Evolutionary conservation across 495 filamentous ascomycete genomes (phyloP).

Genomic region (Aspergillus nanangensis): DNA sequence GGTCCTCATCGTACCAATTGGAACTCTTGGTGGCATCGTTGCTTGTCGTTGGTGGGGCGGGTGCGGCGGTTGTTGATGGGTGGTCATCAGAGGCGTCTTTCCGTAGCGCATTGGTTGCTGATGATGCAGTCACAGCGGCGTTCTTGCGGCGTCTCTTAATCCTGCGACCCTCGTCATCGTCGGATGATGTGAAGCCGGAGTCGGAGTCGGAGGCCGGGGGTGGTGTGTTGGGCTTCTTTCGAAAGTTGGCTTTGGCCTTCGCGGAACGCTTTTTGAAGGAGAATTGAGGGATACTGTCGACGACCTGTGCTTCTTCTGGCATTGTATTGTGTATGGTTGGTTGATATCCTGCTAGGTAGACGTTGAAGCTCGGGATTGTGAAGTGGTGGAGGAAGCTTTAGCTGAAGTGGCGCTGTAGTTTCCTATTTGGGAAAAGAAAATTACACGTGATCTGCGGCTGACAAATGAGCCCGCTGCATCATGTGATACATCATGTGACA

Average conservation of each 20-base stretch:
- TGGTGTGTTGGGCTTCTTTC: slow-evolving; percentile 80
- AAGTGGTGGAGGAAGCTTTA: no score
- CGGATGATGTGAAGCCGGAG: slow-evolving; percentile 68
- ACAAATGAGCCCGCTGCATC: not conserved
- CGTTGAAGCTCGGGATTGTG: not conserved
- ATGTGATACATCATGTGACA: not conserved
- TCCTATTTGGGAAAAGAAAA: not conserved
- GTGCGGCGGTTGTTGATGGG: slow-evolving; percentile 49
- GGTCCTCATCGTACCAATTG: slow-evolving; percentile 82
- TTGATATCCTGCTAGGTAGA: not conserved
- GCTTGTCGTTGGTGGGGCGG: slow-evolving; percentile 51
- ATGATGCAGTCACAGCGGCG: slow-evolving; percentile 54
- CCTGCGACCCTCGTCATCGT: slow-evolving; percentile 65
- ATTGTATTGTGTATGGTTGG: slow-evolving; percentile 2
- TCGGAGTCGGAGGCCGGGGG: slow-evolving; percentile 57
- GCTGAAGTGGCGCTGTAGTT: not conserved
- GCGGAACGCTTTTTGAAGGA: slow-evolving; percentile 80
- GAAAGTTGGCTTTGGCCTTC: slow-evolving; percentile 71
- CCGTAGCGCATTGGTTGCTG: slow-evolving; percentile 31
- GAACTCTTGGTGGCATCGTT: slow-evolving; percentile 90
- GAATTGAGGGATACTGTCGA: slow-evolving; percentile 4
- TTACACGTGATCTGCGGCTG: not conserved
- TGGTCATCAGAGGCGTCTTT: slow-evolving; percentile 47
- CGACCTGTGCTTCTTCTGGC: slow-evolving; percentile 12
- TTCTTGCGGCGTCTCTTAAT: slow-evolving; percentile 78